Conservation (phyloP, 306 rosid species). For the Ormosia semicastrata region DNA sequence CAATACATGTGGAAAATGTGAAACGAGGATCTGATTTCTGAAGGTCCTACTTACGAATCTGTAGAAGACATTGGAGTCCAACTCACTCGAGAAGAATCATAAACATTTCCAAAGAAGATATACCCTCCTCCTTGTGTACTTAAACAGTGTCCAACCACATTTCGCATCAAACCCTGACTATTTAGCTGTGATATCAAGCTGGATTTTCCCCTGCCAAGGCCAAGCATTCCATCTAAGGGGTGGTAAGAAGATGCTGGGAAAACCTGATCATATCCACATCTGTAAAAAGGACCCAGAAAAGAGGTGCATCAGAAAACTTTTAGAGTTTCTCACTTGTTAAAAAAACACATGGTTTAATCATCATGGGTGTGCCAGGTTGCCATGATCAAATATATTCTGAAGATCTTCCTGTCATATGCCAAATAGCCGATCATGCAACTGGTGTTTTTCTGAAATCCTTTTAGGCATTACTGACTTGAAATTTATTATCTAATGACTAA, state of each 20-base stretch:
- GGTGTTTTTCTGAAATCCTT: not conserved
- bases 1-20: not conserved
- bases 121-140: slow-evolving; percentile 84
- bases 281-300: slow-evolving; percentile 29
- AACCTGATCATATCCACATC: slow-evolving; percentile 88
- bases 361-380: not conserved
- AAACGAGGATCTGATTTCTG: slow-evolving; percentile 4
- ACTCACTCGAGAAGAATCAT: slow-evolving; percentile 51
- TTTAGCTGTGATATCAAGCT: slow-evolving; percentile 78
- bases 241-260: slow-evolving; percentile 59
- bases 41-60: slow-evolving; percentile 53
- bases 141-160: slow-evolving; percentile 86
- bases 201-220: slow-evolving; percentile 85
- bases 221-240: slow-evolving; percentile 83
- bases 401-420: not conserved
- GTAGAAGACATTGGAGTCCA: slow-evolving; percentile 70
- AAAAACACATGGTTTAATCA: not conserved
- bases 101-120: slow-evolving; percentile 76
- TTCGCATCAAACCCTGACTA: slow-evolving; percentile 60
- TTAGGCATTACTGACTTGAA: not conserved
- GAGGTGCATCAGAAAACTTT: not conserved
- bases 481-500: not conserved
- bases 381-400: not conserved
- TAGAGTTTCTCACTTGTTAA: not conserved
- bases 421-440: not conserved